A percentile compares a stretch with the other conserved stretches of the same genome.
phyloP scores from a whole-genome alignment of 352 stramenopile species.

The Phytophthora macrochlamydospora region DNA sequence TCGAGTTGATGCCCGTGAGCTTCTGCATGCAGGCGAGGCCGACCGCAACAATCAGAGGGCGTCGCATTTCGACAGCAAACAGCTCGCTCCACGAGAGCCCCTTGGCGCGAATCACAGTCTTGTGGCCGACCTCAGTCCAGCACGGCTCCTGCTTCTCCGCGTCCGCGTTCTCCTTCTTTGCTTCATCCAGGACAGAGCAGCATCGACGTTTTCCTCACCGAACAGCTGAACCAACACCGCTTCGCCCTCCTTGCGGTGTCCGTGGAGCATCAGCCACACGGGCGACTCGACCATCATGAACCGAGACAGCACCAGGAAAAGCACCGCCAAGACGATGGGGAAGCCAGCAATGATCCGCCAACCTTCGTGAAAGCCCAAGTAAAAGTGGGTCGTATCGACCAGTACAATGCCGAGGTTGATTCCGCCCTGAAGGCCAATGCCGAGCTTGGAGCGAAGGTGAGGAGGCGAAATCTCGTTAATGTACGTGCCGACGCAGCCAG shows the following conservation, averaged over 20 bases:
- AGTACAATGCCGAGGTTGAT: slow-evolving; percentile 45
- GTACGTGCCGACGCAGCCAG: slow-evolving; percentile 37
- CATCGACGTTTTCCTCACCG: slow-evolving; percentile 36
- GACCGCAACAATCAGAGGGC: slow-evolving; percentile 36
- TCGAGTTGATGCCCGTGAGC: slow-evolving; percentile 54
- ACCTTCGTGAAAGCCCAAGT: slow-evolving; percentile 38
- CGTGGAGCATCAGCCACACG: slow-evolving; percentile 47
- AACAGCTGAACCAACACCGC: slow-evolving; percentile 34
- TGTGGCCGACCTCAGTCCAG: slow-evolving; percentile 30
- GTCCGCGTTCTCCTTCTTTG: slow-evolving; percentile 15
- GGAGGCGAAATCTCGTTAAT: slow-evolving; percentile 49
- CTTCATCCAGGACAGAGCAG: slow-evolving; percentile 37
- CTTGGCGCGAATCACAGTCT: slow-evolving; percentile 21
- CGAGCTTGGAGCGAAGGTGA: slow-evolving; percentile 42
- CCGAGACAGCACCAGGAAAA: slow-evolving; percentile 40
- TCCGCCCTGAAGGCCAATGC: slow-evolving; percentile 34
- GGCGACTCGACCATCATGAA: slow-evolving; percentile 56
- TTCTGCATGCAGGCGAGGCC: slow-evolving; percentile 41
- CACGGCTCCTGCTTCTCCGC: slow-evolving; percentile 19
- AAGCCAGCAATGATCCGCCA: slow-evolving; percentile 62
- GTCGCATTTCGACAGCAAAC: slow-evolving; percentile 25
- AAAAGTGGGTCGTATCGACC: slow-evolving; percentile 51
- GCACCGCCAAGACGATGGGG: slow-evolving; percentile 46
- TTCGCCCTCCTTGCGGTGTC: slow-evolving; percentile 28
- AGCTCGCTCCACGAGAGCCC: slow-evolving; percentile 19